Percentiles rank a stretch among this genome's conserved stretches.
Evolutionary conservation across 805 yeast genomes (phyloP).

Genomic region (Candida glaebosa): DNA sequence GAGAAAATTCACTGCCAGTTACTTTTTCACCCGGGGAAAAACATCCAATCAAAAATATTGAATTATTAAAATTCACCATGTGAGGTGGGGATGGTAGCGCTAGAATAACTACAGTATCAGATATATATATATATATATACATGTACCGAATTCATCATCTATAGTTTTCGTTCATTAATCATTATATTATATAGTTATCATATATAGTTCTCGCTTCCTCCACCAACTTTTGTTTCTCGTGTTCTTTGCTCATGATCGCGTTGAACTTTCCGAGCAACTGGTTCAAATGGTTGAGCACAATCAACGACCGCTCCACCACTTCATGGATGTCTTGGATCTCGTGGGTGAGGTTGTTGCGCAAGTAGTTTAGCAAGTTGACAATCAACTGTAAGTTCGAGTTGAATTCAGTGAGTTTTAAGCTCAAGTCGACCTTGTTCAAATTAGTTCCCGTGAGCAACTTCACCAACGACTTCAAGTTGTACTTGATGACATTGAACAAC

Average conservation of each 20-base stretch:
- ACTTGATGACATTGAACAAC: constrained; percentile 34
- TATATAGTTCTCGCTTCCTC: background rate
- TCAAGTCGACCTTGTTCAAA: constrained; percentile 13
- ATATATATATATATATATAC: too few species aligned
- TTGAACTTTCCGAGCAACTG: background rate
- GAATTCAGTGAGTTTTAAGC: constrained; percentile 27
- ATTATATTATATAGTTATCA: background rate
- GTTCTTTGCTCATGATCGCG: background rate
- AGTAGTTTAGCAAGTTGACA: constrained; percentile 29
- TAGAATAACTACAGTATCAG: too few species aligned
- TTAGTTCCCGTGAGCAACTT: constrained; percentile 13
- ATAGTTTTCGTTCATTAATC: constrained; percentile 1
- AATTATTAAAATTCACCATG: background rate
- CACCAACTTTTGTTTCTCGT: background rate
- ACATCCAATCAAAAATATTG: constrained; percentile 1
- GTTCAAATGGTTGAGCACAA: background rate
- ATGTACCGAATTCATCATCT: too few species aligned
- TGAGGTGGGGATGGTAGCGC: constrained; percentile 4
- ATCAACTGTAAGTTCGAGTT: constrained; percentile 30
- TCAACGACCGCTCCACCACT: background rate
- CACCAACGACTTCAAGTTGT: constrained; percentile 21
- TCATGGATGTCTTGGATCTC: background rate
- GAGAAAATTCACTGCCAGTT: background rate
- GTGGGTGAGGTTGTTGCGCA: constrained; percentile 6
- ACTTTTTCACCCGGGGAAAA: background rate